These are phyloP conservation scores for Penicillium sp. DNA, from an alignment of 2,329 filamentous ascomycete species.

Conservation along the genomic window DNA sequence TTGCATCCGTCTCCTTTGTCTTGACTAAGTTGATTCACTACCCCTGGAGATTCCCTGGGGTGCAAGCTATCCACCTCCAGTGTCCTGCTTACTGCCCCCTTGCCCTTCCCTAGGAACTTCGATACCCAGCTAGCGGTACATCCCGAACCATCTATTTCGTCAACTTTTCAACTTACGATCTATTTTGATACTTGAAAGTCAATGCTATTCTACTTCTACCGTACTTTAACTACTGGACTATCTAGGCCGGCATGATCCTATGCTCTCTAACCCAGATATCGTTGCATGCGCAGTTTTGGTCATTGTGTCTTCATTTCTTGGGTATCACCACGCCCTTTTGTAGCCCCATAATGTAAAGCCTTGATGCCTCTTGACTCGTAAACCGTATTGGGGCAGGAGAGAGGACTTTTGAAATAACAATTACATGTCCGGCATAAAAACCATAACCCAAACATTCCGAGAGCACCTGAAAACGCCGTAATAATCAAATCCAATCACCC, in stretches of 20 bases:
- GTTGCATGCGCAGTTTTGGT: not conserved
- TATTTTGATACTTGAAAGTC: not conserved
- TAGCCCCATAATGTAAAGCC: not conserved
- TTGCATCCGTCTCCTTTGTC: not conserved
- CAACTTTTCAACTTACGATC: not conserved
- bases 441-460: not conserved
- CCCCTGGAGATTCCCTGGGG: not conserved
- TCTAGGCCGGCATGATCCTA: too few relatives aligned
- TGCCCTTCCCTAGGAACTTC: not conserved
- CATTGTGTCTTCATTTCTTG: not conserved
- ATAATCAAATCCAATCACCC: not conserved
- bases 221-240: not conserved
- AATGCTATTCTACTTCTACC: not conserved
- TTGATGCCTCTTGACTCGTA: not conserved
- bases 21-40: not conserved
- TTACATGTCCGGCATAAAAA: not conserved
- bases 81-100: not conserved
- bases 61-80: not conserved
- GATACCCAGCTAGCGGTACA: not conserved
- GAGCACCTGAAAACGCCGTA: not conserved
- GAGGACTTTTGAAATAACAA: not conserved
- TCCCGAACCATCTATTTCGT: not conserved
- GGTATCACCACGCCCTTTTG: slow-evolving; percentile 1
- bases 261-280: not conserved
- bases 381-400: not conserved